These are phyloP conservation scores for Citrus hindsii DNA, from an alignment of 345 rosid species.

Conservation along the genomic window DNA sequence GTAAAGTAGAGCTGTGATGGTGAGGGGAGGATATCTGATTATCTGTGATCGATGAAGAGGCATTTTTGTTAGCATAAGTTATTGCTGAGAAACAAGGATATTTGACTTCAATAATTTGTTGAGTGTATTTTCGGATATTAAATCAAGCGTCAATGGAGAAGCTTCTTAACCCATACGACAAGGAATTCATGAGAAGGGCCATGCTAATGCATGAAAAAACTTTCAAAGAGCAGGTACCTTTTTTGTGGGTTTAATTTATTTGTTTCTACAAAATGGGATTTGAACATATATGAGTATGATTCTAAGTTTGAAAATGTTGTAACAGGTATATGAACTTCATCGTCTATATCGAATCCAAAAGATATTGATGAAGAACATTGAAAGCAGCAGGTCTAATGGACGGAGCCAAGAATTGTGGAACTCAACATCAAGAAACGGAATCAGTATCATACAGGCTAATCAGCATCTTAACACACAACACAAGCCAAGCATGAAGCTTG, in stretches of 20 bases:
- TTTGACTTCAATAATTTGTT: background rate
- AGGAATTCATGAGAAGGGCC: conserved; percentile 87
- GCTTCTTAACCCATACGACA: conserved; percentile 60
- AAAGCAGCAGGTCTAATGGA: conserved; percentile 17
- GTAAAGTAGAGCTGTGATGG: conserved; percentile 2
- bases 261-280: background rate
- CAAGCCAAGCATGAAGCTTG: conserved; percentile 20
- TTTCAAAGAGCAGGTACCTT: conserved; percentile 83
- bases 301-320: background rate
- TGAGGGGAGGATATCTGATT: background rate
- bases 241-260: background rate
- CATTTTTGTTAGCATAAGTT: conserved; percentile 6
- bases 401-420: conserved; percentile 15
- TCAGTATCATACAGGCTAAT: conserved; percentile 11
- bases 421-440: conserved; percentile 6
- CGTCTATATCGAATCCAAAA: conserved; percentile 82
- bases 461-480: conserved; percentile 11
- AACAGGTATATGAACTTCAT: conserved; percentile 84
- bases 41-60: conserved; percentile 3
- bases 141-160: conserved; percentile 60
- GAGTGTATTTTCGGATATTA: background rate
- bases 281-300: background rate
- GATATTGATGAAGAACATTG: conserved; percentile 62
- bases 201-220: conserved; percentile 96
- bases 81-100: conserved; percentile 8